Base-by-base conservation (phyloP, 768 basidiomycete genomes). In the Tricholoma sp. region DNA sequence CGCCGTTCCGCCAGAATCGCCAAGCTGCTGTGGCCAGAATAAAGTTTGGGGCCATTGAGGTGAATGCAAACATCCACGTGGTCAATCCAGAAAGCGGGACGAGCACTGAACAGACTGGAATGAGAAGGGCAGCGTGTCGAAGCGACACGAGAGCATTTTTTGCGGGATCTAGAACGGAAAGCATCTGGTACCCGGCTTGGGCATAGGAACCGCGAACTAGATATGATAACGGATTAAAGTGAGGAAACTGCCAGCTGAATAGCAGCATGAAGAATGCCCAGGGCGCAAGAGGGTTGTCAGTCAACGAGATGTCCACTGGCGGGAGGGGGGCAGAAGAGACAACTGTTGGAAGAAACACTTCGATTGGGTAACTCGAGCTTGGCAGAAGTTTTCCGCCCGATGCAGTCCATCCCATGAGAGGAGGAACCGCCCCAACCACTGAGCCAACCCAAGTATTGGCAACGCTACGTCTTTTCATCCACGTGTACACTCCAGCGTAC, bases 191-290 rank as follows among this genome's bases (percentile, higher is more conserved):
- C 15, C 95, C 95, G 17, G 89, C 92, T 66, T 92, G 85, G 4
- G 97, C 92, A 70, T 99, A 99, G 17, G 88, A 88, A 9, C 81
- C 84, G 36, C 95, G 84, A 8, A 95, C 81, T 50, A 95, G 76
- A 70, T 97, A 83, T 7, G 94, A 86, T n/a, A 99, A 78, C 1
- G 93, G 71, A 70, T 95, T 98, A 76, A 99, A 98, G 70, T 99
- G 96, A 34, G 96, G 95, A 74, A 98, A 98, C 68, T 99, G 97
- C 96, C 96, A 99, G 58, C 89, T 89, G 75, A 86, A 99, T 8
- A 97, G 80, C 48, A 98, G 71, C 72, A 87, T 79, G 73, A 91
- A 92, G 2, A 99, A 76, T 2, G 87, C 84, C 56, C 91, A 72
- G 0, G 94, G 87, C 0, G 89, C 83, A 41, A 97, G 80, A 0